Evolutionary conservation across 441 rosid species (phyloP).

Genomic region (Adansonia grandidieri): DNA sequence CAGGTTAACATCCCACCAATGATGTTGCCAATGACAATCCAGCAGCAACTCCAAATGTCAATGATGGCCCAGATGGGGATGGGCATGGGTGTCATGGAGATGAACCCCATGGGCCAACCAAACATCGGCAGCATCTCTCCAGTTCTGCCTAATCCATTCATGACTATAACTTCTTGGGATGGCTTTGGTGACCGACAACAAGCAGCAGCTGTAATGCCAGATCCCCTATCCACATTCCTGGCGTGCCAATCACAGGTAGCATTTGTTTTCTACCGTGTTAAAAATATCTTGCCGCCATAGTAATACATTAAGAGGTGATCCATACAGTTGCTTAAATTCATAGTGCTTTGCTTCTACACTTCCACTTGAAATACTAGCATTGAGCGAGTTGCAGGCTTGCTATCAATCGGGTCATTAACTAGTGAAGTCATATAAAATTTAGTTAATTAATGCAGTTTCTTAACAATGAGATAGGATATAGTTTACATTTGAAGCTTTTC

Average conservation of each 20-base stretch:
- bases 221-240: slow-evolving; percentile 67
- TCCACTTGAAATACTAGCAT: too few relatives aligned
- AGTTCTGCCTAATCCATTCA: slow-evolving; percentile 53
- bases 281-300: background rate
- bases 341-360: too few relatives aligned
- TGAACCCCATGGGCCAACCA: slow-evolving; percentile 55
- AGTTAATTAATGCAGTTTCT: too few relatives aligned
- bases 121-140: slow-evolving; percentile 50
- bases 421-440: too few relatives aligned
- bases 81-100: slow-evolving; percentile 58
- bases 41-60: slow-evolving; percentile 76
- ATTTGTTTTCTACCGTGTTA: background rate
- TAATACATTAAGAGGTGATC: too few relatives aligned
- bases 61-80: slow-evolving; percentile 64
- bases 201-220: slow-evolving; percentile 42
- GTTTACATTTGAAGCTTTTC: too few relatives aligned
- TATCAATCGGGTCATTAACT: too few relatives aligned
- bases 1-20: slow-evolving; percentile 71
- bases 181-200: slow-evolving; percentile 44
- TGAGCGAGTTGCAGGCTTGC: too few relatives aligned
- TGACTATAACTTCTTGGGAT: slow-evolving; percentile 70
- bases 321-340: too few relatives aligned
- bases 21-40: slow-evolving; percentile 81
- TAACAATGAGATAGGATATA: too few relatives aligned
- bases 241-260: slow-evolving; percentile 73